Base-by-base conservation (phyloP, 169 alveolate genomes). In the Theileria orientalis region DNA sequence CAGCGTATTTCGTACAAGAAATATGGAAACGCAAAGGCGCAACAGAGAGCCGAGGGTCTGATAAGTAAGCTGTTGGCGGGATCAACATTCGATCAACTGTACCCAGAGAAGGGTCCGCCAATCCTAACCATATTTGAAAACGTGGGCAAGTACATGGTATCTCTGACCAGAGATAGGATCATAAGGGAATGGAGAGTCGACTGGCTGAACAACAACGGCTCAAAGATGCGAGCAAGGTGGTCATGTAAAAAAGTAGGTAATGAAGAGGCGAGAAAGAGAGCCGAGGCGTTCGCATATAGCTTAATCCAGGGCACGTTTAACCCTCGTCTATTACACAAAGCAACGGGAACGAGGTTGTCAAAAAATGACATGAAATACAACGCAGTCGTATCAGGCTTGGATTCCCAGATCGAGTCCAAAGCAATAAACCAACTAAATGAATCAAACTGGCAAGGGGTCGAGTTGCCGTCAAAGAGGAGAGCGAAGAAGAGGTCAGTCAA, bases 71-170 rank as follows among this genome's bases (percentile, higher is more conserved):
- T 89, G 25, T 56, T 76, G 41, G 60, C 91, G 40, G 93, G 93
- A 2, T 85, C 87, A 16, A 89, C 93, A 0, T 89, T 89, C 47
- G 93, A 89, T 40, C 93, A 89, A 60, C 57, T 89, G 37, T 89
- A 89, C 70, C 93, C 93, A 16, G 93, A 89, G 33, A 89, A 89
- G 78, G 93, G 93, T 3, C 93, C 93, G 46, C 93, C 93, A 11
- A 76, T 89, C 19, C 88, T 89, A 1, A 77, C 87, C 35, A 86
- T 89, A 1, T 89, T 69, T 61, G 90, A 84, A 41, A 85, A 89
- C 37, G 84, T 78, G n/a, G 93, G 93, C 21, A 52, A 44, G 59
- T 89, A 76, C 75, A n/a, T 52, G 62, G 93, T 89, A 35, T 85
- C 93, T 6, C 79, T 89, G 35, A 89, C 88, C 19, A 69, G 93